Percentiles rank a stretch among this genome's conserved stretches.
Evolutionary conservation across 805 yeast species (phyloP).

Genomic region (Starmerella bacillaris): DNA sequence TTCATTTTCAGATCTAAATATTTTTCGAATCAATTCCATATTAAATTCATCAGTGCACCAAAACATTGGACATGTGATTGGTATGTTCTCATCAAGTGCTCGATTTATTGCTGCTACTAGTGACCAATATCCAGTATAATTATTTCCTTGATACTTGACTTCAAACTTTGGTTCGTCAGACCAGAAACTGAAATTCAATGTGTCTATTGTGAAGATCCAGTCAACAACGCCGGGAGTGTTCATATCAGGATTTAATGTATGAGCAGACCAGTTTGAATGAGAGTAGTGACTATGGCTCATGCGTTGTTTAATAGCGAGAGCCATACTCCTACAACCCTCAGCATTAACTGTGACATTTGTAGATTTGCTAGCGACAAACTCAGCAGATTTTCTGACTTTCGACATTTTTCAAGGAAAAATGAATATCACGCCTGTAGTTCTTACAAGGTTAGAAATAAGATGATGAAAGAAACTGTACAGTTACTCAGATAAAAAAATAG

Average conservation of each 20-base stretch:
- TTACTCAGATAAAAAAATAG: too few relatives aligned
- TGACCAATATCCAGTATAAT: slow-evolving; percentile 31
- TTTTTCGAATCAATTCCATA: slow-evolving; percentile 13
- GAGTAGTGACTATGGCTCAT: slow-evolving; percentile 21
- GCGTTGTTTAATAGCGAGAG: slow-evolving; percentile 16
- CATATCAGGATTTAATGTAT: slow-evolving; percentile 22
- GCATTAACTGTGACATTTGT: slow-evolving; percentile 20
- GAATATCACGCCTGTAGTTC: not conserved
- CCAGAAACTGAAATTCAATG: slow-evolving; percentile 30
- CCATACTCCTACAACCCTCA: slow-evolving; percentile 21
- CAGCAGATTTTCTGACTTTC: slow-evolving; percentile 6
- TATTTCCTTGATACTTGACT: slow-evolving; percentile 21
- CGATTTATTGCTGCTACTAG: slow-evolving; percentile 27
- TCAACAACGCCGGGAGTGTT: slow-evolving; percentile 15
- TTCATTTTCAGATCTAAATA: slow-evolving; percentile 22
- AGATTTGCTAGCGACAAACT: slow-evolving; percentile 12
- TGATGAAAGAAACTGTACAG: too few relatives aligned
- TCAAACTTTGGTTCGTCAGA: slow-evolving; percentile 25
- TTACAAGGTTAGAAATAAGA: not conserved
- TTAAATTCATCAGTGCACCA: slow-evolving; percentile 22
- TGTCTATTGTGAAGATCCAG: slow-evolving; percentile 29
- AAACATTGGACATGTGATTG: slow-evolving; percentile 24
- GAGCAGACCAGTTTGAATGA: slow-evolving; percentile 24
- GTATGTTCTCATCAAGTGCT: slow-evolving; percentile 26
- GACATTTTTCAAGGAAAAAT: slow-evolving; percentile 3